Evolutionary conservation across 202 grass and related monocot genomes (phyloP).

Genomic region (Eragrostis tef): DNA sequence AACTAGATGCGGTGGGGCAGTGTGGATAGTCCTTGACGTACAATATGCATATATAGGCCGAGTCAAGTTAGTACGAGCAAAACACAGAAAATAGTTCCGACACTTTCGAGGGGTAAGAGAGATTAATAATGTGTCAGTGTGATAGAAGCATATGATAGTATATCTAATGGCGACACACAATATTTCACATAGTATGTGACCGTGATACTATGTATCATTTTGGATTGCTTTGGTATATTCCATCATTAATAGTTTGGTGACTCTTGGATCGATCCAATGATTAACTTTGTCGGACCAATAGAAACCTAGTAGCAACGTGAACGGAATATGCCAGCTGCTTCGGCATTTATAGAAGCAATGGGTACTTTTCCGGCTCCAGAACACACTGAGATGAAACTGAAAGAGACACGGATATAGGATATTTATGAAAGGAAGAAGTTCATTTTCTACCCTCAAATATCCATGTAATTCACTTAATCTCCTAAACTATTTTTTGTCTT

Average conservation of each 20-base stretch:
- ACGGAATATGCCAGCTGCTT: background rate
- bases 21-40: background rate
- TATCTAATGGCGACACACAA: too few relatives aligned
- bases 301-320: background rate
- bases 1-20: background rate
- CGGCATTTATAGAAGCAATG: background rate
- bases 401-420: too few relatives aligned
- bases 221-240: background rate
- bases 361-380: background rate
- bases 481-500: too few relatives aligned
- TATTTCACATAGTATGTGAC: background rate
- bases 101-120: background rate
- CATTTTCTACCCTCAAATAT: too few relatives aligned
- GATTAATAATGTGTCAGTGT: too few relatives aligned
- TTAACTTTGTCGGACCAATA: background rate
- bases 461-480: too few relatives aligned
- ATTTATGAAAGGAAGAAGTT: too few relatives aligned
- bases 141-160: too few relatives aligned
- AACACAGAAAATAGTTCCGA: background rate
- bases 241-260: background rate
- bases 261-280: background rate
- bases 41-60: background rate
- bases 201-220: background rate
- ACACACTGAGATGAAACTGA: background rate
- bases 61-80: too few relatives aligned